Percentiles rank a stretch among this genome's conserved stretches.
Evolutionary conservation across 768 basidiomycete genomes (phyloP).

Genomic region (Hygrophoropsis aurantiaca): DNA sequence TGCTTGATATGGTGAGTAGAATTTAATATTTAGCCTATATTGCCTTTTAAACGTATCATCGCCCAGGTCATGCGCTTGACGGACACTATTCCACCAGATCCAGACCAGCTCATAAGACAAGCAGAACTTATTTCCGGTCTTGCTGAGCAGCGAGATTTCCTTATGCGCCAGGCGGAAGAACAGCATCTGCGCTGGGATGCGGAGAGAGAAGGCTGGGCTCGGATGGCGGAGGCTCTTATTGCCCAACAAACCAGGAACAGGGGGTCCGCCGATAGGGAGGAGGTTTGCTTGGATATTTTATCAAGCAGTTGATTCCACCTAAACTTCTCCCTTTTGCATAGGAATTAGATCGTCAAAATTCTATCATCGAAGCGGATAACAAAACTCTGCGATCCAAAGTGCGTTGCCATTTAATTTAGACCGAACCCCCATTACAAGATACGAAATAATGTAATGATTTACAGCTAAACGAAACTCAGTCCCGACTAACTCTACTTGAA

Average conservation of each 20-base stretch:
- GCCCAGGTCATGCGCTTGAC: slow-evolving; percentile 51
- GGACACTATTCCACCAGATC: slow-evolving; percentile 35
- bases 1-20: slow-evolving; percentile 54
- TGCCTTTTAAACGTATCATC: background rate
- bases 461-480: slow-evolving; percentile 60
- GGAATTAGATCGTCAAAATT: slow-evolving; percentile 56
- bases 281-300: slow-evolving; percentile 33
- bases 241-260: slow-evolving; percentile 43
- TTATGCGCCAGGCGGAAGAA: slow-evolving; percentile 52
- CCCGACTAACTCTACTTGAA: slow-evolving; percentile 56
- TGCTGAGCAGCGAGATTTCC: slow-evolving; percentile 55
- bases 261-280: slow-evolving; percentile 36
- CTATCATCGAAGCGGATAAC: slow-evolving; percentile 59
- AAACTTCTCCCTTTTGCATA: slow-evolving; percentile 27
- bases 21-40: slow-evolving; percentile 9
- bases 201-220: slow-evolving; percentile 63
- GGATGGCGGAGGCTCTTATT: slow-evolving; percentile 68
- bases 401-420: slow-evolving; percentile 10
- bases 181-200: slow-evolving; percentile 61
- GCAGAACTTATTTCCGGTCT: slow-evolving; percentile 61
- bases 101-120: slow-evolving; percentile 54
- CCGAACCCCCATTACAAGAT: background rate
- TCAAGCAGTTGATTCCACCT: slow-evolving; percentile 4
- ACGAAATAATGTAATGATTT: slow-evolving; percentile 7
- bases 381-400: slow-evolving; percentile 62